Evolutionary conservation across 495 filamentous ascomycete species (phyloP).

Genomic region (Hypoxylon trugodes): DNA sequence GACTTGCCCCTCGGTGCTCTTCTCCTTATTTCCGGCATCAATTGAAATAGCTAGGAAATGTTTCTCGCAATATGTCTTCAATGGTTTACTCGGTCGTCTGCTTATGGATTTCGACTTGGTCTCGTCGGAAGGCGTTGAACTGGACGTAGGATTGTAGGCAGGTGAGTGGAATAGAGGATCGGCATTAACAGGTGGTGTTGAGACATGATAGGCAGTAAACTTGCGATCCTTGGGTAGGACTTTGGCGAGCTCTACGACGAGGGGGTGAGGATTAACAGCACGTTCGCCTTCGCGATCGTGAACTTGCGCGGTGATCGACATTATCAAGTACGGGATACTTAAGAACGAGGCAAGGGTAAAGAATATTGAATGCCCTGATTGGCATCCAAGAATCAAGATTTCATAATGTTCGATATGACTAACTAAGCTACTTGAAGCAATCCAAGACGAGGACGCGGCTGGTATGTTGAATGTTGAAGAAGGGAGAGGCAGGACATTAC

Average conservation of each 20-base stretch:
- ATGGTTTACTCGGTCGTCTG: slow-evolving; percentile 35
- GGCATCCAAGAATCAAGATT: not conserved
- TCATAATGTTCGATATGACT: slow-evolving; percentile 1
- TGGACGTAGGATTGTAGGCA: slow-evolving; percentile 67
- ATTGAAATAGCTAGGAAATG: slow-evolving; percentile 86
- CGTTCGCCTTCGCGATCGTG: slow-evolving; percentile 38
- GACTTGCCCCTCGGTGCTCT: slow-evolving; percentile 30
- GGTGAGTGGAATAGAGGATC: slow-evolving; percentile 81
- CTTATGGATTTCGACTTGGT: slow-evolving; percentile 1
- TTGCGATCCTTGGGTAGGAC: slow-evolving; percentile 73
- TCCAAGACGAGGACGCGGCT: too few relatives aligned
- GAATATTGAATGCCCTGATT: slow-evolving; percentile 2
- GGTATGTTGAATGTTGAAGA: too few relatives aligned
- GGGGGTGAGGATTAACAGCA: slow-evolving; percentile 35
- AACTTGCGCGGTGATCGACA: slow-evolving; percentile 37
- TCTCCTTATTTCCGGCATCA: slow-evolving; percentile 36
- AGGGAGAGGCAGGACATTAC: too few relatives aligned
- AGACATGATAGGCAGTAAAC: slow-evolving; percentile 85
- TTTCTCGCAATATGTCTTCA: slow-evolving; percentile 82
- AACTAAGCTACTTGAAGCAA: not conserved
- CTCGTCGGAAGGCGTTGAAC: not conserved
- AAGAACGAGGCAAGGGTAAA: not conserved
- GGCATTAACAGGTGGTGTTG: slow-evolving; percentile 78
- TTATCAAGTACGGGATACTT: slow-evolving; percentile 11
- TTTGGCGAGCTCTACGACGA: slow-evolving; percentile 67